phyloP scores from a whole-genome alignment of 257 asterid species.

The Datura wrightii region DNA sequence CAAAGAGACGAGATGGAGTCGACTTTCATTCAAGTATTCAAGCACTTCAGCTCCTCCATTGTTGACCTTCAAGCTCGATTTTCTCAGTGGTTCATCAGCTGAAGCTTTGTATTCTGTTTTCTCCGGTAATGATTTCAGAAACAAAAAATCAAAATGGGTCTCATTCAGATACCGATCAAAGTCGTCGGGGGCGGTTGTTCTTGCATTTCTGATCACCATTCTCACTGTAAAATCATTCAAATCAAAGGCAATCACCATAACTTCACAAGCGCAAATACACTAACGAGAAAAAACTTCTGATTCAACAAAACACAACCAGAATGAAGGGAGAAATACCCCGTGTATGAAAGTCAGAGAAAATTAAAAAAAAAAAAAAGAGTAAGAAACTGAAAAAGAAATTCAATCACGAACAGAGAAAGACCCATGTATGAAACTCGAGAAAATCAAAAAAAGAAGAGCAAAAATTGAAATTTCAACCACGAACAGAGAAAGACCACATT shows the following conservation, averaged over 20 bases:
- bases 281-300: too few species aligned
- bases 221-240: conserved; percentile 41
- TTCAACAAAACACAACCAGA: background rate
- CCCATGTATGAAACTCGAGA: background rate
- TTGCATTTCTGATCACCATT: conserved; percentile 47
- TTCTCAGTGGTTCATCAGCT: background rate
- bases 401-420: too few species aligned
- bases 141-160: conserved; percentile 35
- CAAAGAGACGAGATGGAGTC: background rate
- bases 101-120: background rate
- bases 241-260: background rate
- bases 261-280: background rate
- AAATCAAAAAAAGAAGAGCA: background rate
- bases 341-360: too few species aligned
- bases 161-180: conserved; percentile 37
- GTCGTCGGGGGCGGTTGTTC: conserved; percentile 33
- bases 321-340: background rate
- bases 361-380: too few species aligned
- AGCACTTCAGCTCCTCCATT: background rate
- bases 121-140: conserved; percentile 26
- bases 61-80: background rate
- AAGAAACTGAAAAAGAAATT: background rate
- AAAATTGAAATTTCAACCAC: too few species aligned
- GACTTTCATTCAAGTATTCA: background rate
- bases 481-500: too few species aligned